Percentiles rank a stretch among this genome's conserved stretches.
These are phyloP conservation scores for Talaromyces ruber DNA, from an alignment of 495 filamentous ascomycete genomes.

Conservation along the genomic window DNA sequence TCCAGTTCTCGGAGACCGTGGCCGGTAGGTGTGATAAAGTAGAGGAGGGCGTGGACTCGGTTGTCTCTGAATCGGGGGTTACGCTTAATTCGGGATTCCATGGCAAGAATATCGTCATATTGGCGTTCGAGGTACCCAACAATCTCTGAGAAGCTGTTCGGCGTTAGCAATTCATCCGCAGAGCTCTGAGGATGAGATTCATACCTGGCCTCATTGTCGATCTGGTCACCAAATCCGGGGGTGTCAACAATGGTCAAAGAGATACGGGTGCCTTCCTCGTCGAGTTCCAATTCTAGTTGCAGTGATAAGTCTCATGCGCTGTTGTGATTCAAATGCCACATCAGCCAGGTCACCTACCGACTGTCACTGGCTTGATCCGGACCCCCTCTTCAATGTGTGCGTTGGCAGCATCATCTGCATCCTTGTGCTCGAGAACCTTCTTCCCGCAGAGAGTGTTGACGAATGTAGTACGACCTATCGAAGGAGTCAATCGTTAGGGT, in stretches of 20 bases:
- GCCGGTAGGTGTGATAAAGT: conserved; percentile 98
- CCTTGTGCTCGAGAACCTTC: conserved; percentile 78
- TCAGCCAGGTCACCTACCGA: conserved; percentile 57
- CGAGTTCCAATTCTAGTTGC: conserved; percentile 76
- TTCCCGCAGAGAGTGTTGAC: conserved; percentile 98
- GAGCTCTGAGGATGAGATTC: conserved; percentile 10
- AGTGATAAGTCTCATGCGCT: conserved; percentile 4
- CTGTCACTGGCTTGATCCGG: conserved; percentile 95
- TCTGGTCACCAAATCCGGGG: conserved; percentile 96
- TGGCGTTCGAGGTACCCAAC: conserved; percentile 96
- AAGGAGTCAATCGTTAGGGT: neutral
- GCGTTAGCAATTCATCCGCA: conserved; percentile 15
- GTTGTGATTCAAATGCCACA: neutral
- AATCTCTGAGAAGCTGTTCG: conserved; percentile 82
- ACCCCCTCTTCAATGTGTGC: conserved; percentile 95
- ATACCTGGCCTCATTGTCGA: conserved; percentile 97
- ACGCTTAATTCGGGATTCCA: conserved; percentile 99
- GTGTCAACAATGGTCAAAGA: conserved; percentile 98
- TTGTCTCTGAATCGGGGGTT: conserved; percentile 99
- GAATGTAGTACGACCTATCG: conserved; percentile 86
- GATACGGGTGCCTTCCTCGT: conserved; percentile 97
- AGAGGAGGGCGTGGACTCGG: conserved; percentile 93
- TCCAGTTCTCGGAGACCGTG: conserved; percentile 98
- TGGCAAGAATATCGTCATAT: conserved; percentile 97
- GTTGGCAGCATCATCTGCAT: conserved; percentile 76